A percentile compares a stretch with the other conserved stretches of the same genome.
These are phyloP conservation scores for Sungouiella thailandica DNA, from an alignment of 805 yeast species.

Conservation along the genomic window DNA sequence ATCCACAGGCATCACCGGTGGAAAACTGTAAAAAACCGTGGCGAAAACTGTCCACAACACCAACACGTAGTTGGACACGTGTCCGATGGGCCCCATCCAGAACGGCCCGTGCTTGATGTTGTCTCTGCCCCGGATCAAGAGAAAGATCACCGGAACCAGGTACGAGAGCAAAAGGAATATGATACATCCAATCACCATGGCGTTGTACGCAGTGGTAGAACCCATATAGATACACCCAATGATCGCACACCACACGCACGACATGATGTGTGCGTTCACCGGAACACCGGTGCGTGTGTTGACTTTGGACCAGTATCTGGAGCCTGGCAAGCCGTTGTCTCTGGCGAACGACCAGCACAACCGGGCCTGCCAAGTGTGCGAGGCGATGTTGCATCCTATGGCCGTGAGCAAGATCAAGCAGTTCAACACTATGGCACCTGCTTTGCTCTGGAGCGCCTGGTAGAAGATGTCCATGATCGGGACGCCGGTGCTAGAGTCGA, in stretches of 20 bases:
- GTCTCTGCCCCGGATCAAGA: conserved; percentile 45
- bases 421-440: conserved; percentile 52
- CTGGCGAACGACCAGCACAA: conserved; percentile 65
- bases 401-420: conserved; percentile 49
- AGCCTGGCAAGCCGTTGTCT: conserved; percentile 58
- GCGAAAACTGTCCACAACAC: conserved; percentile 57
- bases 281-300: conserved; percentile 49
- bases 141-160: conserved; percentile 47
- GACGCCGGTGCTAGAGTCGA: conserved; percentile 49
- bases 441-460: conserved; percentile 49
- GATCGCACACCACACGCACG: conserved; percentile 47
- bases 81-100: conserved; percentile 58
- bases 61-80: conserved; percentile 45
- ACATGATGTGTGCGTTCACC: conserved; percentile 52
- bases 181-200: conserved; percentile 59
- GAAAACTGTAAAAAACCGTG: conserved; percentile 59
- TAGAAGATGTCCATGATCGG: conserved; percentile 61
- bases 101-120: conserved; percentile 59
- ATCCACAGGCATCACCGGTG: conserved; percentile 57
- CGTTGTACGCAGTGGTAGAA: conserved; percentile 62
- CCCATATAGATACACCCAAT: conserved; percentile 62
- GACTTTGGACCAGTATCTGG: conserved; percentile 46
- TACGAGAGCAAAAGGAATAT: conserved; percentile 56
- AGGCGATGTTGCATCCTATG: conserved; percentile 53
- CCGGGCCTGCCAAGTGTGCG: conserved; percentile 67